These are phyloP conservation scores for Pelargonium australe DNA, from an alignment of 441 rosid genomes.

Conservation along the genomic window DNA sequence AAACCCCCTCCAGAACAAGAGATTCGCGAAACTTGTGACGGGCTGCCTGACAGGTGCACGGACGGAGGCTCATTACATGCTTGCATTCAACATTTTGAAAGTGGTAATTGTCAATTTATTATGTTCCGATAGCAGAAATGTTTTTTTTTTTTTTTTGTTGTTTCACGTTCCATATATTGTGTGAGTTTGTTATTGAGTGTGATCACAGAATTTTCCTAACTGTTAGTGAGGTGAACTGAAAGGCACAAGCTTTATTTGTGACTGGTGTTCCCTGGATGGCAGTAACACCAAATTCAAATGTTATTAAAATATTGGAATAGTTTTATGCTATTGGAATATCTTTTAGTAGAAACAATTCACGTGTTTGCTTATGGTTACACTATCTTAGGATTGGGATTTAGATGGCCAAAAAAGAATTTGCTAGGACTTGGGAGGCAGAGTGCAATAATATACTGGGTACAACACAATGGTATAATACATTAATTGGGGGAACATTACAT, in stretches of 20 bases:
- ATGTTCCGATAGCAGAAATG: neutral
- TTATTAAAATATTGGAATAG: neutral
- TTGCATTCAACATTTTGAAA: constrained; percentile 42
- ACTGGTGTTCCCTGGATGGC: neutral
- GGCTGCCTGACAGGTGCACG: constrained; percentile 31
- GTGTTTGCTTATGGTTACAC: too few relatives aligned
- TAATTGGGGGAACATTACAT: neutral
- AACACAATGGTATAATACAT: neutral
- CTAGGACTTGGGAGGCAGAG: neutral
- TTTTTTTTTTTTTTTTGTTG: neutral
- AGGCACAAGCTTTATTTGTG: neutral
- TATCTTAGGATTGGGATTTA: too few relatives aligned
- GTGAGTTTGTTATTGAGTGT: neutral
- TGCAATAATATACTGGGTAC: neutral
- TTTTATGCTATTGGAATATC: neutral
- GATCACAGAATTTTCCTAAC: neutral
- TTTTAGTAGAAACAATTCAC: neutral
- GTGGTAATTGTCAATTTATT: constrained; percentile 34
- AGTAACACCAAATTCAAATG: too few relatives aligned
- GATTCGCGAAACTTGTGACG: constrained; percentile 41
- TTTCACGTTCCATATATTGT: neutral
- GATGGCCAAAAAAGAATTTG: neutral
- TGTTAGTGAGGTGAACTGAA: neutral
- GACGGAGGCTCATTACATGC: constrained; percentile 37
- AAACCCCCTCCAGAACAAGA: constrained; percentile 23